phyloP scores from a whole-genome alignment of 2,329 filamentous ascomycete species.

The Aspergillus clavatus region DNA sequence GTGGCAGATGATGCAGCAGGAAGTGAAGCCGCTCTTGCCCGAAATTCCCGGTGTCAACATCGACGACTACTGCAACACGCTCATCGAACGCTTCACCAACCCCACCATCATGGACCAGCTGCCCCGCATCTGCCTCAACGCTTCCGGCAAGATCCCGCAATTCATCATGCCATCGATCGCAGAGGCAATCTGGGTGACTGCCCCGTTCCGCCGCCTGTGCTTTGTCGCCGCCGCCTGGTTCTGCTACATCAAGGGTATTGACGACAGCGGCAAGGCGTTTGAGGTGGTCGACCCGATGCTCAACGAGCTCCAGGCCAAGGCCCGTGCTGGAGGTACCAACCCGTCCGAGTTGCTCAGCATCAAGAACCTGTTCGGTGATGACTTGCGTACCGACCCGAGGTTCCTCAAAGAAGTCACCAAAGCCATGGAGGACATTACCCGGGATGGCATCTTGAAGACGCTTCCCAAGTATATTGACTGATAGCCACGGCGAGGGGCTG shows the following conservation, averaged over 20 bases:
- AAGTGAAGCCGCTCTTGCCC: conserved; percentile 51
- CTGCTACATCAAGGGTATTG: conserved; percentile 48
- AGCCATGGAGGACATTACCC: conserved; percentile 46
- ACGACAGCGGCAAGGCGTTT: conserved; percentile 44
- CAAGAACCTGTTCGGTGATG: conserved; percentile 49
- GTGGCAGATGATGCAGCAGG: conserved; percentile 53
- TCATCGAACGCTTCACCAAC: conserved; percentile 54
- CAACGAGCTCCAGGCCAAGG: conserved; percentile 45
- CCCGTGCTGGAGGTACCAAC: conserved; percentile 41
- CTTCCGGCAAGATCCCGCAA: conserved; percentile 51
- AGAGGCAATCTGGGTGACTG: conserved; percentile 42
- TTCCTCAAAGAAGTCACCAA: conserved; percentile 46
- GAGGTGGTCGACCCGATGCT: conserved; percentile 47
- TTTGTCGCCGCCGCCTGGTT: conserved; percentile 51
- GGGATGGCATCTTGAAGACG: conserved; percentile 48
- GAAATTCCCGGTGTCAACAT: conserved; percentile 49
- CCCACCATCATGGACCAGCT: conserved; percentile 54
- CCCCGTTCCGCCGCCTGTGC: conserved; percentile 45
- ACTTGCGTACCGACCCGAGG: conserved; percentile 46
- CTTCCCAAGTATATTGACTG: conserved; percentile 47
- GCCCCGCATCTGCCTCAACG: conserved; percentile 49
- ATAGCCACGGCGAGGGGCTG: conserved; percentile 5
- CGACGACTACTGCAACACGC: conserved; percentile 50
- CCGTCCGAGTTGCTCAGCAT: conserved; percentile 44
- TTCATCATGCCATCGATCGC: conserved; percentile 39